Evolutionary conservation across 805 yeast species (phyloP).

Genomic region (Naumovozyma castellii): DNA sequence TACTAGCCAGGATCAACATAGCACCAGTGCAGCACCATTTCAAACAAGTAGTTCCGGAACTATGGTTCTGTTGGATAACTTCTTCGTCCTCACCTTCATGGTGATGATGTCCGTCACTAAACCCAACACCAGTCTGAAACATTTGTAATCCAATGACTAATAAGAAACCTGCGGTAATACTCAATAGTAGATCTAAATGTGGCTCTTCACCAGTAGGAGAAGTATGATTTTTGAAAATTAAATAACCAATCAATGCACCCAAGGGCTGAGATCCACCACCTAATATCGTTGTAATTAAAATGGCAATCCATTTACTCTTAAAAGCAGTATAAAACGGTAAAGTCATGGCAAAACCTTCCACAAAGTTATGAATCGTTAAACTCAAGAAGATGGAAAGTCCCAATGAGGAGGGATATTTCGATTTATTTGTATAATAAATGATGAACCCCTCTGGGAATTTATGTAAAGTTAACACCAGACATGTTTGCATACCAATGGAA

Average conservation of each 20-base stretch:
- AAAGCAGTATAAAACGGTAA: conserved; percentile 79
- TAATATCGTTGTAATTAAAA: conserved; percentile 52
- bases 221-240: conserved; percentile 35
- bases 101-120: conserved; percentile 57
- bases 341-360: conserved; percentile 92
- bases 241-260: conserved; percentile 70
- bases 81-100: conserved; percentile 22
- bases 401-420: conserved; percentile 32
- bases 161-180: conserved; percentile 76
- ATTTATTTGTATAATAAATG: conserved; percentile 56
- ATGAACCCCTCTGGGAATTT: conserved; percentile 94
- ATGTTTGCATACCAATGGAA: conserved; percentile 84
- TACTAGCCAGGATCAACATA: conserved; percentile 22
- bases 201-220: conserved; percentile 28
- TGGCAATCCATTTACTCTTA: conserved; percentile 50
- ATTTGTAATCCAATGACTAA: conserved; percentile 74
- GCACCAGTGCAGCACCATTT: conserved; percentile 31
- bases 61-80: conserved; percentile 21
- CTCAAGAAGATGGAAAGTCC: conserved; percentile 80
- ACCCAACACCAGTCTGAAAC: conserved; percentile 73
- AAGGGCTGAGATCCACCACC: conserved; percentile 85
- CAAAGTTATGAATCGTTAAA: conserved; percentile 78
- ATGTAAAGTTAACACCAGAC: conserved; percentile 78
- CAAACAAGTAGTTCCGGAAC: conserved; percentile 28
- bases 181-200: conserved; percentile 39